A percentile compares a stretch with the other conserved stretches of the same genome.
Conservation (phyloP, 306 rosid species). For the Dalbergia cultrata region DNA sequence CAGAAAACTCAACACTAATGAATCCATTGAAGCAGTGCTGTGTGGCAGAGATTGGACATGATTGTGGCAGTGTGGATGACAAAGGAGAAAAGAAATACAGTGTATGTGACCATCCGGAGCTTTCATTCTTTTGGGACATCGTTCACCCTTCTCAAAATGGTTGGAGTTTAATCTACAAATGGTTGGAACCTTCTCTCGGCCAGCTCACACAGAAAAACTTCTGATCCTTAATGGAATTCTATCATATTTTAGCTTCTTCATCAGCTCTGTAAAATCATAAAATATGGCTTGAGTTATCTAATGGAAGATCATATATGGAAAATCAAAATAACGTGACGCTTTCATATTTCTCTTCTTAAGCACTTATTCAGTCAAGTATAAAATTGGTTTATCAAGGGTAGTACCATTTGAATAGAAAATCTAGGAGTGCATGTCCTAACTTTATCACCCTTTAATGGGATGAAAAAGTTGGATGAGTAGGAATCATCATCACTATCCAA, state of each 20-base stretch:
- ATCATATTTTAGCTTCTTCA: not conserved
- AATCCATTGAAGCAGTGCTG: constrained; percentile 56
- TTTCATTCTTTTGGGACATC: constrained; percentile 55
- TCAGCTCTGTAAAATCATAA: not conserved
- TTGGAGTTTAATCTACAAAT: constrained; percentile 16
- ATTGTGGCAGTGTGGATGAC: constrained; percentile 45
- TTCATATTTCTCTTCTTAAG: too few species aligned
- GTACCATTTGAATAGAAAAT: too few species aligned
- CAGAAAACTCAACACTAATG: constrained; percentile 39
- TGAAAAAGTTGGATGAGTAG: too few species aligned
- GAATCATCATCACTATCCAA: too few species aligned
- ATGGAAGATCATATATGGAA: not conserved
- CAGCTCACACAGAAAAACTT: not conserved
- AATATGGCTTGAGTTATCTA: not conserved
- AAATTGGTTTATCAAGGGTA: too few species aligned
- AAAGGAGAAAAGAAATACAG: constrained; percentile 41
- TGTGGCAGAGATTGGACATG: not conserved
- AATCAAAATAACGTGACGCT: too few species aligned
- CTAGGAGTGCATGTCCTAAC: too few species aligned
- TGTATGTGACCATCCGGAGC: constrained; percentile 41
- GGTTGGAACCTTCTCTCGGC: not conserved
- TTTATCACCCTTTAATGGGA: too few species aligned
- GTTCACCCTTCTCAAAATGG: constrained; percentile 56
- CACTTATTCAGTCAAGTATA: too few species aligned
- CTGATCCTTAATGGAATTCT: not conserved